Percentiles rank a stretch among this genome's conserved stretches.
phyloP scores from a whole-genome alignment of 2,329 filamentous ascomycete species.

The Cordyceps cicadae region DNA sequence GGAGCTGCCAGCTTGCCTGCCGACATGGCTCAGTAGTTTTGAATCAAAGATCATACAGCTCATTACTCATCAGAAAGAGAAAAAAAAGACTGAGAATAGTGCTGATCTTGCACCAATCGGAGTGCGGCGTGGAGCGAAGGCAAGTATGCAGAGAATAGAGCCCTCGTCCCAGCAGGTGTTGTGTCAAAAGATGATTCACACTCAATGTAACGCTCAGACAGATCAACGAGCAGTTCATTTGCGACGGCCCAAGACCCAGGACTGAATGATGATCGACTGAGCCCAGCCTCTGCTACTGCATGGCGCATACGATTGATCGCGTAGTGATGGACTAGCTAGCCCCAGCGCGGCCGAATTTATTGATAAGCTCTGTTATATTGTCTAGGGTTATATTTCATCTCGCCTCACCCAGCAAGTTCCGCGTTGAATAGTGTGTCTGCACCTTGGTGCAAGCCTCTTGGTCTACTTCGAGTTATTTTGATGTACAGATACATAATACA shows the following conservation, averaged over 20 bases:
- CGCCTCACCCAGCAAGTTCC: no score
- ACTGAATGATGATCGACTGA: not conserved
- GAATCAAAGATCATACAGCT: no score
- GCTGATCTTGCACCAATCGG: no score
- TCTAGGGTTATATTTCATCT: not conserved
- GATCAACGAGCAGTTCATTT: not conserved
- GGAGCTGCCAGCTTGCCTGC: no score
- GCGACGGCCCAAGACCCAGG: not conserved
- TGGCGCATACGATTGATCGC: no score
- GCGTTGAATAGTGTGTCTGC: not conserved
- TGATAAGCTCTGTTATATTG: not conserved
- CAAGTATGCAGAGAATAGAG: no score
- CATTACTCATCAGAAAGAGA: no score
- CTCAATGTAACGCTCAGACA: not conserved
- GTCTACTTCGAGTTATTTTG: conserved; percentile 9
- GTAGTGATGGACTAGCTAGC: no score
- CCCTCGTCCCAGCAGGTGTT: not conserved
- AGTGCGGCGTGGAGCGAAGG: no score
- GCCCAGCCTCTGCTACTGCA: not conserved
- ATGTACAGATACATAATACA: conserved; percentile 11
- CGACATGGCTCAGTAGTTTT: no score
- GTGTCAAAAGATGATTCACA: not conserved
- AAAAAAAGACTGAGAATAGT: no score
- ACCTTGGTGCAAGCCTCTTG: not conserved
- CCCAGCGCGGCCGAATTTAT: no score